These are phyloP conservation scores for Onygena corvina DNA, from an alignment of 2,329 filamentous ascomycete genomes.

Conservation along the genomic window DNA sequence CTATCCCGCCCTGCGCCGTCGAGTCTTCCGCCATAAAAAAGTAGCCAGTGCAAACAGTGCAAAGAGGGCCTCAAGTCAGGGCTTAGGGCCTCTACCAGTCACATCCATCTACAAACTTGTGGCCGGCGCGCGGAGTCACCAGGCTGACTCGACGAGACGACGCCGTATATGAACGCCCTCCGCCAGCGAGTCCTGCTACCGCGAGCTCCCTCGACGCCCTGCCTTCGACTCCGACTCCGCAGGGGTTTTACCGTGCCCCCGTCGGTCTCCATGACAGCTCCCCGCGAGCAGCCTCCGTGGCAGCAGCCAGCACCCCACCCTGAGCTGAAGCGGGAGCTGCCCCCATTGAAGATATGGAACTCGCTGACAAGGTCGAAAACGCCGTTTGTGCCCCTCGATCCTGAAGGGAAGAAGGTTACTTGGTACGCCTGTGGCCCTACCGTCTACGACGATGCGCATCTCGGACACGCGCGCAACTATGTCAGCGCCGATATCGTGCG, in stretches of 20 bases:
- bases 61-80: background rate
- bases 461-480: slow-evolving; percentile 81
- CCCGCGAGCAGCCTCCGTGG: slow-evolving; percentile 37
- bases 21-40: background rate
- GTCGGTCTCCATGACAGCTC: slow-evolving; percentile 14
- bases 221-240: background rate
- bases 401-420: slow-evolving; percentile 53
- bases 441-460: slow-evolving; percentile 67
- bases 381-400: slow-evolving; percentile 60
- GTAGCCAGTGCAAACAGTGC: slow-evolving; percentile 2
- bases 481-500: slow-evolving; percentile 80
- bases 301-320: slow-evolving; percentile 27
- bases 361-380: slow-evolving; percentile 64
- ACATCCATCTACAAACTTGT: background rate
- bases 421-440: slow-evolving; percentile 91
- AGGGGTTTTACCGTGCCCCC: background rate
- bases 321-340: slow-evolving; percentile 28
- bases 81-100: background rate
- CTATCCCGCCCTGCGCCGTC: background rate
- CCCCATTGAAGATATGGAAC: slow-evolving; percentile 65
- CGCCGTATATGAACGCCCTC: slow-evolving; percentile 5
- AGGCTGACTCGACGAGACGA: background rate
- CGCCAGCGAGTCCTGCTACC: slow-evolving; percentile 2
- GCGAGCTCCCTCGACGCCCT: slow-evolving; percentile 6
- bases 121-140: background rate